Evolutionary conservation across 2,329 filamentous ascomycete genomes (phyloP).

Genomic region (Helminthosporium solani): DNA sequence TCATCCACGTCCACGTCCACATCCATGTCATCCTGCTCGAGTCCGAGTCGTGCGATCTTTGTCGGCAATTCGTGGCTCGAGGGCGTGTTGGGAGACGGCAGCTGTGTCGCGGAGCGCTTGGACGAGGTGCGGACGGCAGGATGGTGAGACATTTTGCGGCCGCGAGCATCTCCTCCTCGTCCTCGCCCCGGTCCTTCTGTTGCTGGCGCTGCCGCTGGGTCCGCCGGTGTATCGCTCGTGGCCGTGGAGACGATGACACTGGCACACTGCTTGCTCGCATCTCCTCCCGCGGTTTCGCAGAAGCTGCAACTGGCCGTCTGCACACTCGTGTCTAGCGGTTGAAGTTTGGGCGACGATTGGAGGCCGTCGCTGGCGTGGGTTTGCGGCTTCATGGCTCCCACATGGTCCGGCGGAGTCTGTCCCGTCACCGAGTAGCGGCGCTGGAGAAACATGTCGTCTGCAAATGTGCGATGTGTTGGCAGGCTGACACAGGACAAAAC

Average conservation of each 20-base stretch:
- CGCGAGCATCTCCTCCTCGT: constrained; percentile 18
- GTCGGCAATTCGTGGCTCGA: constrained; percentile 33
- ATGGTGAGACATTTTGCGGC: constrained; percentile 29
- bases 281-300: constrained; percentile 19
- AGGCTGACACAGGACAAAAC: constrained; percentile 11
- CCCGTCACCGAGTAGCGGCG: constrained; percentile 42
- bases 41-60: constrained; percentile 35
- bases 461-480: constrained; percentile 19
- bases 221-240: constrained; percentile 10
- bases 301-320: constrained; percentile 34
- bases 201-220: constrained; percentile 7
- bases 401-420: constrained; percentile 35
- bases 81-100: constrained; percentile 39
- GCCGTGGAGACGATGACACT: not conserved
- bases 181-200: not conserved
- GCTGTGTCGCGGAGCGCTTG: constrained; percentile 40
- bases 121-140: constrained; percentile 32
- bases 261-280: constrained; percentile 4
- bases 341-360: constrained; percentile 33
- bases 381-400: constrained; percentile 29
- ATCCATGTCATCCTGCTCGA: constrained; percentile 15
- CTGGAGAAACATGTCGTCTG: constrained; percentile 28
- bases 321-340: constrained; percentile 39
- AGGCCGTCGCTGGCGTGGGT: constrained; percentile 4
- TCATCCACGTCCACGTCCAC: constrained; percentile 20